Conservation (phyloP, 2,329 filamentous ascomycete genomes). For the Epichloe festucae region DNA sequence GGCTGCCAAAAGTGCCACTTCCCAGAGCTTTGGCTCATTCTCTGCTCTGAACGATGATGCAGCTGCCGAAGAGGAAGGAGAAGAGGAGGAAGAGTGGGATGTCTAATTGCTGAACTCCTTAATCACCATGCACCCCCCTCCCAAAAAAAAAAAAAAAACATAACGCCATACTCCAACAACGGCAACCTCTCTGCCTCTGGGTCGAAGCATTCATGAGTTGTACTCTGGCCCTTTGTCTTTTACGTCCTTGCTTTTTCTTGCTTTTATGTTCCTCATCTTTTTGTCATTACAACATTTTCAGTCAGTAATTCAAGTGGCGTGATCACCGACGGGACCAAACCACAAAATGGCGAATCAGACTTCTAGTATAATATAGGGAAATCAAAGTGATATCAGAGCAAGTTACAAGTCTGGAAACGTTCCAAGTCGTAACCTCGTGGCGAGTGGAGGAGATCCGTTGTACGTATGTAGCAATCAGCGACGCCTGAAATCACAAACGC, state of each 20-base stretch:
- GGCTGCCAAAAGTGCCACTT: constrained; percentile 17
- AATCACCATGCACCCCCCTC: not conserved
- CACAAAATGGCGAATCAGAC: not conserved
- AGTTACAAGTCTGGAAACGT: not conserved
- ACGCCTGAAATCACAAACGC: too few species aligned
- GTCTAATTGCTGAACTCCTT: constrained; percentile 22
- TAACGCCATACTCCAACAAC: not conserved
- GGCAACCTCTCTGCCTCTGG: not conserved
- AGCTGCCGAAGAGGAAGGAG: constrained; percentile 29
- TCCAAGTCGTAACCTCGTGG: too few species aligned
- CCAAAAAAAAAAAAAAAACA: not conserved
- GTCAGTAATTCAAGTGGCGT: too few species aligned
- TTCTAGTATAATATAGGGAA: not conserved
- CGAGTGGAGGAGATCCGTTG: too few species aligned
- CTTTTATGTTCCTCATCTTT: not conserved
- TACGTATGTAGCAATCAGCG: too few species aligned
- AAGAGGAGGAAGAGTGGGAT: constrained; percentile 39
- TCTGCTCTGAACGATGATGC: constrained; percentile 32
- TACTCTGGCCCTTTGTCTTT: constrained; percentile 1
- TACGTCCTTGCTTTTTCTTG: not conserved
- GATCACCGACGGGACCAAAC: not conserved
- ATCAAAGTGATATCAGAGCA: not conserved
- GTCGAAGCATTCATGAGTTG: not conserved
- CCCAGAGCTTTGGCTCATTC: constrained; percentile 32
- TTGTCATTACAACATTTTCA: not conserved